Evolutionary conservation across 495 filamentous ascomycete genomes (phyloP).

Genomic region (Pseudoneurospora amorphoporcata): DNA sequence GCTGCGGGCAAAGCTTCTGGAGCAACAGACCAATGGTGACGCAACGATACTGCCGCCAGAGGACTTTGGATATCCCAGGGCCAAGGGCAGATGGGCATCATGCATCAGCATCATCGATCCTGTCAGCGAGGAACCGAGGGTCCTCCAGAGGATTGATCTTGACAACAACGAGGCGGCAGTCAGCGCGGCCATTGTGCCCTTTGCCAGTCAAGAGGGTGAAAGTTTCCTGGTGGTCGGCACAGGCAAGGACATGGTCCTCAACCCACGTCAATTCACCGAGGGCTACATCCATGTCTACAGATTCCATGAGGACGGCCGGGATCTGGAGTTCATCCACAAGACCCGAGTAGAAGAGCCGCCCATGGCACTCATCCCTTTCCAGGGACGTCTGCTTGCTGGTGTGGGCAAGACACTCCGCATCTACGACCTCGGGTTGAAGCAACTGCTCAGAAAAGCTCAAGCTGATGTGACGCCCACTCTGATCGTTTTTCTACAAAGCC

Average conservation of each 20-base stretch:
- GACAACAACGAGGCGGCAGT: conserved; percentile 87
- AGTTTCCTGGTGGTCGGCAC: conserved; percentile 88
- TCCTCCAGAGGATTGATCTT: conserved; percentile 67
- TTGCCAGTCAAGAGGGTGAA: conserved; percentile 80
- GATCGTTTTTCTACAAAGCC: conserved; percentile 79
- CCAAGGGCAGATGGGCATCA: conserved; percentile 81
- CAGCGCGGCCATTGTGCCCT: conserved; percentile 71
- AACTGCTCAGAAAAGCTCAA: conserved; percentile 86
- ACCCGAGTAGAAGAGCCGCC: conserved; percentile 84
- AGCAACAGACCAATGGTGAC: conserved; percentile 64
- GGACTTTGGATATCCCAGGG: conserved; percentile 84
- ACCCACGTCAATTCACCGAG: conserved; percentile 59
- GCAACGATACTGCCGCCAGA: conserved; percentile 57
- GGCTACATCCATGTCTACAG: conserved; percentile 92
- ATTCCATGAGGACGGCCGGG: conserved; percentile 73
- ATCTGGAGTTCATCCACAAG: conserved; percentile 92
- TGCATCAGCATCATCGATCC: conserved; percentile 90
- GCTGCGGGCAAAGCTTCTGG: conserved; percentile 58
- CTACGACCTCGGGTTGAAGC: conserved; percentile 83
- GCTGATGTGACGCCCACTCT: conserved; percentile 67
- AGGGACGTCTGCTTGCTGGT: conserved; percentile 79
- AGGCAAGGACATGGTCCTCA: conserved; percentile 75
- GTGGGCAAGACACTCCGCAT: conserved; percentile 72
- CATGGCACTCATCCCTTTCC: conserved; percentile 79
- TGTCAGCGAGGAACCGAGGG: conserved; percentile 51